phyloP scores from a whole-genome alignment of 2,329 filamentous ascomycete genomes.

The Botrytis porri region DNA sequence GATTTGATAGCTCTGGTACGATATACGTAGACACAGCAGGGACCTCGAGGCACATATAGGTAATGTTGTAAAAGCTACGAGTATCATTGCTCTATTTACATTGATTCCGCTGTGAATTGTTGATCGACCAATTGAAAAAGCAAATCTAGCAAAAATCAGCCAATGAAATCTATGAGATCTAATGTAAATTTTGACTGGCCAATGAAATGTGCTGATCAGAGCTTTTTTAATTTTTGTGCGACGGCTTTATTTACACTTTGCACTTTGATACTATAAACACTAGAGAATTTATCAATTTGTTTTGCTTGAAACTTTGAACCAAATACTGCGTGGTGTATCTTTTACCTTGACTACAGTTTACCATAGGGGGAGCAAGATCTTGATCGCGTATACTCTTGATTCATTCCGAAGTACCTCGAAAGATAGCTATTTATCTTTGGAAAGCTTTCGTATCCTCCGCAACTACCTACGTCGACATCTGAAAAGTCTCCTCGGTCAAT shows the following conservation, averaged over 20 bases:
- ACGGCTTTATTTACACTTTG: background rate
- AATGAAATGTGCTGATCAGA: background rate
- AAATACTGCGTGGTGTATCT: too few species aligned
- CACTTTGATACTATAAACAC: background rate
- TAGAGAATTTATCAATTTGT: background rate
- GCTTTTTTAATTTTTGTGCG: background rate
- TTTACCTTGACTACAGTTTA: background rate
- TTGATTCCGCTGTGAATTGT: background rate
- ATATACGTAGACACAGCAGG: background rate
- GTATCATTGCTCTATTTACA: background rate
- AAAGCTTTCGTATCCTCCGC: background rate
- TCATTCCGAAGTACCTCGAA: background rate
- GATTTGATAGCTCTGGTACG: background rate
- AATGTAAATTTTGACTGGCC: background rate
- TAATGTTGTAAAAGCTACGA: background rate
- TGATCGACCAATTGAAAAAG: background rate
- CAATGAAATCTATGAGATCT: background rate
- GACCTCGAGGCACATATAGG: background rate
- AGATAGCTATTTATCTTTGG: background rate
- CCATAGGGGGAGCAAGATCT: background rate
- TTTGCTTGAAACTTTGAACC: background rate
- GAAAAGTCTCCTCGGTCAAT: background rate
- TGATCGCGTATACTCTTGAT: background rate
- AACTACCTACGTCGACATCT: background rate
- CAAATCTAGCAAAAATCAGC: background rate